Evolutionary conservation across 345 rosid species (phyloP).

Genomic region (Stellera chamaejasme): DNA sequence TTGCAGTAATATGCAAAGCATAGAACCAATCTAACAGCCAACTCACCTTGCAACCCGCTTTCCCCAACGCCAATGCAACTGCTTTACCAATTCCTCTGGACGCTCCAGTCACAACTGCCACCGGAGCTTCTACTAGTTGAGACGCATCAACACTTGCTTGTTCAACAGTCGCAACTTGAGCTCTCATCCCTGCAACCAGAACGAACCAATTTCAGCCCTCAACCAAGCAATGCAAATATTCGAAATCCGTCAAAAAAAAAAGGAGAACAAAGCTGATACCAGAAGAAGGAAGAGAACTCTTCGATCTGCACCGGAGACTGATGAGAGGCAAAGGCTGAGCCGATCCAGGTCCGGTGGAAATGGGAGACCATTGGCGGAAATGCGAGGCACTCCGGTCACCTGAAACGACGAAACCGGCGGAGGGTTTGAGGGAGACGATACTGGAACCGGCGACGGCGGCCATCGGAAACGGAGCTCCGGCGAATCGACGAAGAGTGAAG

Average conservation of each 20-base stretch:
- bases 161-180: slow-evolving; percentile 60
- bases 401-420: slow-evolving; percentile 21
- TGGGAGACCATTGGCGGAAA: slow-evolving; percentile 40
- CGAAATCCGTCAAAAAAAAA: background rate
- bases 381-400: slow-evolving; percentile 30
- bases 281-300: slow-evolving; percentile 34
- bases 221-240: background rate
- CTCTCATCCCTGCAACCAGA: slow-evolving; percentile 41
- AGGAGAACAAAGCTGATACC: slow-evolving; percentile 28
- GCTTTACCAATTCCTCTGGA: slow-evolving; percentile 98
- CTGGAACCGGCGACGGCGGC: slow-evolving; percentile 58
- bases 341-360: slow-evolving; percentile 18
- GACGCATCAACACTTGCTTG: slow-evolving; percentile 32
- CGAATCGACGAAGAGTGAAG: slow-evolving; percentile 19
- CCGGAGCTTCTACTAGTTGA: slow-evolving; percentile 64
- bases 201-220: background rate
- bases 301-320: slow-evolving; percentile 35
- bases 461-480: slow-evolving; percentile 28
- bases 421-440: slow-evolving; percentile 37
- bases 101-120: slow-evolving; percentile 89
- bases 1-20: background rate
- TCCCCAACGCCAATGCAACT: slow-evolving; percentile 84
- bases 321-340: slow-evolving; percentile 27
- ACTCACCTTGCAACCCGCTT: slow-evolving; percentile 65
- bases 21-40: background rate